Evolutionary conservation across 2,329 filamentous ascomycete species (phyloP).

Genomic region (Aspergillus ochraceus): DNA sequence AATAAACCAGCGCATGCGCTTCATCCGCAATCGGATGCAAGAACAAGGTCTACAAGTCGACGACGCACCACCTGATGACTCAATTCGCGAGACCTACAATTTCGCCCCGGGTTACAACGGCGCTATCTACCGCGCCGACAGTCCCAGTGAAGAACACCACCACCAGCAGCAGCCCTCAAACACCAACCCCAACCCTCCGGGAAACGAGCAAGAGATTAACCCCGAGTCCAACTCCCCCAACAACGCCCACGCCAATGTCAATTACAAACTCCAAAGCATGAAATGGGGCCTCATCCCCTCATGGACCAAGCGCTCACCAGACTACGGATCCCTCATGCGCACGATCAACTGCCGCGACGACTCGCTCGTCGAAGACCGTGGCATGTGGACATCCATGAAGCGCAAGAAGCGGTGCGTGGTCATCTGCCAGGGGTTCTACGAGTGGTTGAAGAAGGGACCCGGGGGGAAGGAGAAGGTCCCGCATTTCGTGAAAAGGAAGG

Average conservation of each 20-base stretch:
- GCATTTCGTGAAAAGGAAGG: constrained; percentile 78
- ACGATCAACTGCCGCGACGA: constrained; percentile 97
- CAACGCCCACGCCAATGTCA: constrained; percentile 39
- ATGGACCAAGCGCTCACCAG: constrained; percentile 83
- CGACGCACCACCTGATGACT: constrained; percentile 70
- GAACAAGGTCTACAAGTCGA: constrained; percentile 72
- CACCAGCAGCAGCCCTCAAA: constrained; percentile 14
- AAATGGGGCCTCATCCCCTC: constrained; percentile 94
- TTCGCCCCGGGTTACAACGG: constrained; percentile 87
- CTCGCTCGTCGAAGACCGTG: constrained; percentile 70
- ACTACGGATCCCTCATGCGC: constrained; percentile 74
- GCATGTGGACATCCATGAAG: constrained; percentile 94
- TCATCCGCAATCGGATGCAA: constrained; percentile 71
- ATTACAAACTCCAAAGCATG: constrained; percentile 85
- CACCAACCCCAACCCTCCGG: constrained; percentile 2
- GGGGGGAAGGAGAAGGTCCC: constrained; percentile 77
- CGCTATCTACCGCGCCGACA: constrained; percentile 78
- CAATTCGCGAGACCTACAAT: constrained; percentile 77
- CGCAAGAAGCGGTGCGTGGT: constrained; percentile 83
- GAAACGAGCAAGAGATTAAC: constrained; percentile 17
- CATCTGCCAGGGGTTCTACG: constrained; percentile 89
- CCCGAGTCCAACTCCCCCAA: too few relatives aligned
- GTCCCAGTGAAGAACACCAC: constrained; percentile 54
- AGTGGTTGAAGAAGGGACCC: constrained; percentile 81
- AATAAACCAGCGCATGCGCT: constrained; percentile 65